Base-by-base conservation (phyloP, 2,329 filamentous ascomycete species). In the Colletotrichum nymphaeae region DNA sequence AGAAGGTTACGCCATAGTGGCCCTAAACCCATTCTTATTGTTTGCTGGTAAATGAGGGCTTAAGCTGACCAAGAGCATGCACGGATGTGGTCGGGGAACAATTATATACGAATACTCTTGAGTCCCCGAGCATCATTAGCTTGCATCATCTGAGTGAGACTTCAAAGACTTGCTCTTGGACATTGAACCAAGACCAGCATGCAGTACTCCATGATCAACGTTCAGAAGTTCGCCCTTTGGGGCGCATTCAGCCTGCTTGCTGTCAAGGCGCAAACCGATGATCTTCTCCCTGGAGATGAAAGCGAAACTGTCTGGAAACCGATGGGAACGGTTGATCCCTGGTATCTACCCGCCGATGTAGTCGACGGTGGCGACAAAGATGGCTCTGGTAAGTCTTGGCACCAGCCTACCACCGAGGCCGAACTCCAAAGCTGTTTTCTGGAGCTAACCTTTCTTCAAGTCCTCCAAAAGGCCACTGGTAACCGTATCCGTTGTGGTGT, bases 401-500 rank as follows among this genome's bases (percentile, higher is more conserved):
- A 19, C 19, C 42, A 49, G 42, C 9, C 2, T 8, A 9, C 19
- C 19, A 49, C 19, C 19, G 8, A 49, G 42, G 8, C 42, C 19
- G 6, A 19, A 42, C 37, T 16, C 12, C 37, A 11, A 22, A 19
- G 37, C 16, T 19, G 14, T 42, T 6, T 42, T 2, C 16, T 7
- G 16, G 7, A 49, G 19, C 42, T 49, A 49, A 49, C 19, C 8
- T 22, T 49, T n/a, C 1, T 22, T 9, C 8, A 19, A 49, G 42
- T 49, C 6, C 19, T 49, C 42, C 42, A n/a, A n/a, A 22, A n/a
- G 19, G 19, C 42, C 19, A n/a, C 42, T n/a, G 42, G 42, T n/a
- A 24, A 55, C 52, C 7, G 63, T 8, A 53, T 66, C 2, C 63
- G 63, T 16, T 66, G 63, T 22, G 63, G 63, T 7, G 63, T 66